Evolutionary conservation across 305 asterid genomes (phyloP).

Genomic region (Fraxinus greggii): DNA sequence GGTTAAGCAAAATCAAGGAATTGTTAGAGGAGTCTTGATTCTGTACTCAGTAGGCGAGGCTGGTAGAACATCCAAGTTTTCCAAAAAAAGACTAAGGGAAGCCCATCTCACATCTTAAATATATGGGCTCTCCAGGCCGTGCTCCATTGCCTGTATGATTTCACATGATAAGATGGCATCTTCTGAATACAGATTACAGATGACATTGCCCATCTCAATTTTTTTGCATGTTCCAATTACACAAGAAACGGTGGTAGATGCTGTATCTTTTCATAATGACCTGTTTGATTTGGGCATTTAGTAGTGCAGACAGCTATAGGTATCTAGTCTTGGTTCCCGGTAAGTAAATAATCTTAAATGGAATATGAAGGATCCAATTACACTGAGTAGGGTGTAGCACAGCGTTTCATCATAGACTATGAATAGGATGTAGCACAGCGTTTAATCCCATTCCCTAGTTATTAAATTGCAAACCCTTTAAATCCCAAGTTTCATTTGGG

Average conservation of each 20-base stretch:
- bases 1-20: slow-evolving; percentile 6
- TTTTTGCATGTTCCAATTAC: not conserved
- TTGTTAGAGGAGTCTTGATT: not conserved
- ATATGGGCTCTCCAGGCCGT: not conserved
- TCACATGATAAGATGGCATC: not conserved
- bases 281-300: not conserved
- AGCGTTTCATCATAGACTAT: not conserved
- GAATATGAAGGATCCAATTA: not conserved
- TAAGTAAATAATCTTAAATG: not conserved
- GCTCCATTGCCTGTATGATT: slow-evolving; percentile 4
- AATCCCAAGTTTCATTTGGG: slow-evolving; percentile 12
- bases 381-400: not conserved
- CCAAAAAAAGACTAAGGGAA: not conserved
- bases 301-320: not conserved
- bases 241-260: not conserved
- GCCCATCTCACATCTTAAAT: not conserved
- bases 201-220: not conserved
- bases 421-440: not conserved
- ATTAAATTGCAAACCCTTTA: not conserved
- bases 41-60: slow-evolving; percentile 13
- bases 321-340: not conserved
- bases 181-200: not conserved
- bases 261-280: not conserved
- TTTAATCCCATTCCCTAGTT: not conserved
- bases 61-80: not conserved